phyloP scores from a whole-genome alignment of 306 rosid species.

The Lablab purpureus region DNA sequence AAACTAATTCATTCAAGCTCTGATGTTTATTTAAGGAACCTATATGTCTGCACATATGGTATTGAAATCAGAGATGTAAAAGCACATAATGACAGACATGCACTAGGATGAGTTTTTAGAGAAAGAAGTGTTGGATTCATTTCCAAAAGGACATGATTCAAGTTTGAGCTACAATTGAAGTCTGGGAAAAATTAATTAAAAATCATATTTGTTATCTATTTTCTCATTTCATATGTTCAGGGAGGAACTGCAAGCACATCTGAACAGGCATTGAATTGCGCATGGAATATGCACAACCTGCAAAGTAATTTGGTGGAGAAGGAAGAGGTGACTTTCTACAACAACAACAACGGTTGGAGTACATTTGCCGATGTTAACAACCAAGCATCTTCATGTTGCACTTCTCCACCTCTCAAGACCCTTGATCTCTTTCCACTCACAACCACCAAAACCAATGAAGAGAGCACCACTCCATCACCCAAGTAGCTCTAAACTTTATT shows the following conservation, averaged over 20 bases:
- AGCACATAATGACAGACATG: constrained; percentile 11
- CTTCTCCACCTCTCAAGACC: constrained; percentile 68
- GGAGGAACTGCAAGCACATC: constrained; percentile 58
- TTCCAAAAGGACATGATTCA: background rate
- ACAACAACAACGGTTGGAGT: constrained; percentile 59
- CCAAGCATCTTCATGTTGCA: constrained; percentile 52
- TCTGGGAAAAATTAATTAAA: background rate
- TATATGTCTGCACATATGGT: background rate
- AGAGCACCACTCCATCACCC: constrained; percentile 43
- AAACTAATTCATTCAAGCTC: too few species aligned
- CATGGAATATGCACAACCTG: constrained; percentile 49
- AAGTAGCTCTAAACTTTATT: background rate
- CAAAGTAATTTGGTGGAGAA: constrained; percentile 51
- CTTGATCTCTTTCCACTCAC: constrained; percentile 88
- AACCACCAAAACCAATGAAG: constrained; percentile 64
- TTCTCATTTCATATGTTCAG: constrained; percentile 44
- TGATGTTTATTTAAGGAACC: too few species aligned
- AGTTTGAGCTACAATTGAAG: background rate
- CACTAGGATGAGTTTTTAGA: background rate
- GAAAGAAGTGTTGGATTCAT: constrained; percentile 6
- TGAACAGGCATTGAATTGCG: constrained; percentile 44
- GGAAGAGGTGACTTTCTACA: constrained; percentile 46
- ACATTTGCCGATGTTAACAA: constrained; percentile 39
- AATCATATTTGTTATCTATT: background rate
- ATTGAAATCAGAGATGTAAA: constrained; percentile 1